Percentiles rank a stretch among this genome's conserved stretches.
Evolutionary conservation across 1,284 basidiomycete genomes (phyloP).

Genomic region (Meripilus lineatus): DNA sequence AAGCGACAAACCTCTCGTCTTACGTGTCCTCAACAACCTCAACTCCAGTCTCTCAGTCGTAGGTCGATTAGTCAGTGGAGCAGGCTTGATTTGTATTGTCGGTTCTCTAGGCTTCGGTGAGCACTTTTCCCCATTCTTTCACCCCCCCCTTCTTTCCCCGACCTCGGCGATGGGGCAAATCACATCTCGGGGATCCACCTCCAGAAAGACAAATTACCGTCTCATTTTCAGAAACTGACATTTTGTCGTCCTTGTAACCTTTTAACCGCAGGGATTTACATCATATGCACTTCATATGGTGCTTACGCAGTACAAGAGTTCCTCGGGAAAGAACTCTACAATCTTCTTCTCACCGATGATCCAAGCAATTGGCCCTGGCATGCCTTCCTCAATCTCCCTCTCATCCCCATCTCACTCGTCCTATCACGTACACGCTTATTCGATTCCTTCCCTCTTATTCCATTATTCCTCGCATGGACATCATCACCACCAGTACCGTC

Average conservation of each 20-base stretch:
- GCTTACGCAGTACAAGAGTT: conserved; percentile 67
- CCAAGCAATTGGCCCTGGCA: conserved; percentile 65
- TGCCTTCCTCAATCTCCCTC: conserved; percentile 65
- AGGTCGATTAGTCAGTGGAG: conserved; percentile 46
- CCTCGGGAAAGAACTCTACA: conserved; percentile 61
- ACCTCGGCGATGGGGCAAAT: background rate
- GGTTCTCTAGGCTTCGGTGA: conserved; percentile 37
- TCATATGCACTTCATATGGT: conserved; percentile 63
- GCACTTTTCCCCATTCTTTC: conserved; percentile 11
- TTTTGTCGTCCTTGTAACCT: too few species aligned
- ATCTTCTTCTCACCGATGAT: conserved; percentile 58
- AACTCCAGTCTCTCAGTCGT: conserved; percentile 43
- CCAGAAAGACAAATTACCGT: too few species aligned
- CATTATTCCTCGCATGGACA: conserved; percentile 63
- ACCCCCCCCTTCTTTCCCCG: background rate
- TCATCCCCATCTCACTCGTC: conserved; percentile 53
- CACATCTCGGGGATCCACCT: too few species aligned
- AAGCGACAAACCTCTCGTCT: conserved; percentile 50
- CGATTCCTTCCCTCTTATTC: conserved; percentile 46
- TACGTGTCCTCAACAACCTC: conserved; percentile 44
- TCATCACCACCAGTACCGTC: conserved; percentile 39
- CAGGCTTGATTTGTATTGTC: conserved; percentile 40
- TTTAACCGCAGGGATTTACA: conserved; percentile 48
- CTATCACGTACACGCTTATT: conserved; percentile 48
- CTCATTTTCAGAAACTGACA: too few species aligned